phyloP scores from a whole-genome alignment of 2,329 filamentous ascomycete species.

The Aureobasidium sp. region DNA sequence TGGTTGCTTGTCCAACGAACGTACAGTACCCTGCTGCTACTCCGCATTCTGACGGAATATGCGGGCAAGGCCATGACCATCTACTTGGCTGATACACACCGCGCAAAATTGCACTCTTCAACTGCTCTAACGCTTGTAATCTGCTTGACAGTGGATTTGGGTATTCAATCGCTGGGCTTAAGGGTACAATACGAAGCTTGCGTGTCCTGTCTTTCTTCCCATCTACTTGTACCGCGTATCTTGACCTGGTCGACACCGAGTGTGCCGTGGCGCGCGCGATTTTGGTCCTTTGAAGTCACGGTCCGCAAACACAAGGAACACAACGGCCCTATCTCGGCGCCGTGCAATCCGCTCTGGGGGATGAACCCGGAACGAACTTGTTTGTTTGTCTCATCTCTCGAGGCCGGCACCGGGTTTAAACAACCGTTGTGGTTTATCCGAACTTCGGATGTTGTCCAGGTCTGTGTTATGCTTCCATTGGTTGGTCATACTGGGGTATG shows the following conservation, averaged over 20 bases:
- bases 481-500: conserved; percentile 1
- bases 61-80: conserved; percentile 8
- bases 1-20: conserved; percentile 8
- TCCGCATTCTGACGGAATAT: conserved; percentile 8
- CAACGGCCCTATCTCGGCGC: conserved; percentile 12
- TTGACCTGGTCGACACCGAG: not conserved
- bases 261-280: conserved; percentile 9
- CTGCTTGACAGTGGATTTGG: not conserved
- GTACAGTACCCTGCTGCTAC: conserved; percentile 1
- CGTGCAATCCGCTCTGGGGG: conserved; percentile 5
- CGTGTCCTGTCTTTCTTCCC: not conserved
- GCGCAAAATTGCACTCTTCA: conserved; percentile 11
- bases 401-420: conserved; percentile 3
- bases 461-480: not conserved
- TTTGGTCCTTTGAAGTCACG: not conserved
- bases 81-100: conserved; percentile 14
- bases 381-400: conserved; percentile 14
- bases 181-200: not conserved
- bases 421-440: conserved; percentile 2
- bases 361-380: conserved; percentile 8
- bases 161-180: not conserved
- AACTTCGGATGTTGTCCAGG: conserved; percentile 5
- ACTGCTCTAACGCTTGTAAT: conserved; percentile 14
- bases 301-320: conserved; percentile 4
- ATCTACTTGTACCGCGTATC: not conserved